Evolutionary conservation across 2,329 filamentous ascomycete genomes (phyloP).

Genomic region (Didymella glomerata): DNA sequence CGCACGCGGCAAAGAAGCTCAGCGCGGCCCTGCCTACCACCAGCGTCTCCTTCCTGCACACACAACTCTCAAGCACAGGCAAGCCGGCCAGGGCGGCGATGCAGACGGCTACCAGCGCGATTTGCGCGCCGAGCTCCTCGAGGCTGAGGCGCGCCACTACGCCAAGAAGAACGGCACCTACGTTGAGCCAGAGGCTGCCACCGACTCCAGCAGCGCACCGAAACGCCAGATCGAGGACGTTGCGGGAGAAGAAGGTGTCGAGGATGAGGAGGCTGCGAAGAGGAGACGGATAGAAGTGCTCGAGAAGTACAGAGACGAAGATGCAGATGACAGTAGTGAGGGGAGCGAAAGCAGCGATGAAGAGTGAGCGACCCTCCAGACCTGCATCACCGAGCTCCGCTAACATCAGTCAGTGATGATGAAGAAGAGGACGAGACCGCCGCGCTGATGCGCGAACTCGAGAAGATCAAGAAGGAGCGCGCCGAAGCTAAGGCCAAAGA

Average conservation of each 20-base stretch:
- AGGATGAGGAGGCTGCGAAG: slow-evolving; percentile 79
- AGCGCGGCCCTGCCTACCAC: slow-evolving; percentile 92
- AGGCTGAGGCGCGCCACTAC: slow-evolving; percentile 86
- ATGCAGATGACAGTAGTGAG: slow-evolving; percentile 73
- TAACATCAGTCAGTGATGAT: slow-evolving; percentile 47
- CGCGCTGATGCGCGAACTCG: slow-evolving; percentile 88
- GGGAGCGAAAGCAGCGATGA: slow-evolving; percentile 65
- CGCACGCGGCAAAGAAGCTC: slow-evolving; percentile 92
- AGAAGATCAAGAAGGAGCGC: slow-evolving; percentile 89
- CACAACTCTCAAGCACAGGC: slow-evolving; percentile 82
- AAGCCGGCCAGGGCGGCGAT: slow-evolving; percentile 88
- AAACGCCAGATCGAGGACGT: slow-evolving; percentile 72
- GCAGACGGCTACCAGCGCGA: slow-evolving; percentile 77
- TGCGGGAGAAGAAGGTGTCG: slow-evolving; percentile 57
- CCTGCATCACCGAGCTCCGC: neutral
- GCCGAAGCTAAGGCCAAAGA: slow-evolving; percentile 82
- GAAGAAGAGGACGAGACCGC: slow-evolving; percentile 81
- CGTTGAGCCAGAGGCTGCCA: slow-evolving; percentile 57
- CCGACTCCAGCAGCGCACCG: slow-evolving; percentile 53
- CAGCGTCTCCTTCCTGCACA: slow-evolving; percentile 94
- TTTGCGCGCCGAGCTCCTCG: slow-evolving; percentile 86
- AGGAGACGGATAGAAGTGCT: slow-evolving; percentile 76
- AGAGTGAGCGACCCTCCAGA: slow-evolving; percentile 54
- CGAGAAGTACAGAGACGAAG: slow-evolving; percentile 86
- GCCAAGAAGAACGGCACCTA: slow-evolving; percentile 78